phyloP scores from a whole-genome alignment of 176 grass and related monocot genomes.

The Avena sativa region DNA sequence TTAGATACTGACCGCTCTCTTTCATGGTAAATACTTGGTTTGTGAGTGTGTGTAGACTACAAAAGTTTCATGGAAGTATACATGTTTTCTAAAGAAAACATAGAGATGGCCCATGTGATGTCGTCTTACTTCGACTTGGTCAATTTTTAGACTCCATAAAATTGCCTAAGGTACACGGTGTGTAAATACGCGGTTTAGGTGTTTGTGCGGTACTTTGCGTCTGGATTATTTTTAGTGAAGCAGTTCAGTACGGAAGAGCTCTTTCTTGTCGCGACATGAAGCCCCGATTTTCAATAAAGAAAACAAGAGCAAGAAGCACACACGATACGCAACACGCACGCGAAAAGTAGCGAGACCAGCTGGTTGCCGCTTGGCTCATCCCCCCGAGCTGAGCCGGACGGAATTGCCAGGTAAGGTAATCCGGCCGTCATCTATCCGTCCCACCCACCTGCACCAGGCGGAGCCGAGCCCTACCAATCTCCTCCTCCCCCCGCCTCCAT shows the following conservation, averaged over 20 bases:
- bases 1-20: no score
- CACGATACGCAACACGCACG: neutral
- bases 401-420: slow-evolving; percentile 39
- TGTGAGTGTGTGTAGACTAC: no score
- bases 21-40: no score
- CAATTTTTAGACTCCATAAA: neutral
- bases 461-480: slow-evolving; percentile 23
- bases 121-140: neutral
- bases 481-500: neutral
- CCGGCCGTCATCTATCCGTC: slow-evolving; percentile 43
- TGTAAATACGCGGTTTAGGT: neutral
- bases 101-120: no score
- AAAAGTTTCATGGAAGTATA: no score
- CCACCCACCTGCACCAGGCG: slow-evolving; percentile 4
- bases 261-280: slow-evolving; percentile 26
- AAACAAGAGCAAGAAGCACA: neutral
- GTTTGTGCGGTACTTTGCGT: neutral
- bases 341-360: neutral
- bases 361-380: slow-evolving; percentile 29
- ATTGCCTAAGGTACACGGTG: neutral
- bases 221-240: neutral
- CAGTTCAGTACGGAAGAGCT: neutral
- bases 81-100: no score
- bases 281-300: neutral
- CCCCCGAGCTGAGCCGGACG: slow-evolving; percentile 31